phyloP scores from a whole-genome alignment of 495 filamentous ascomycete species.

The Aspergillus biplanus region DNA sequence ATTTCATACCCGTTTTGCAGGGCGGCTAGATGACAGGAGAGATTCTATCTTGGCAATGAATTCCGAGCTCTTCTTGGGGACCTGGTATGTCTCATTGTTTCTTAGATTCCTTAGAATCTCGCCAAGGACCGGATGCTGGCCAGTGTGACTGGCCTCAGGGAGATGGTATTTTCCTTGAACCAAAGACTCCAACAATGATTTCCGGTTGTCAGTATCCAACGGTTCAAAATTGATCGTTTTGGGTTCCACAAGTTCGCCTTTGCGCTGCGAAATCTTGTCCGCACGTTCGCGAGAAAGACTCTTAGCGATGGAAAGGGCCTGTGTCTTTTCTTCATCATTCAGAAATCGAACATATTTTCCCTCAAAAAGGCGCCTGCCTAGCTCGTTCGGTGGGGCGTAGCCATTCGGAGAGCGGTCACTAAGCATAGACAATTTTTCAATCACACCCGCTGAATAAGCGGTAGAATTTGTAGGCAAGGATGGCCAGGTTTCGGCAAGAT shows the following conservation, averaged over 20 bases:
- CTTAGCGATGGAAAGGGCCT: conserved; percentile 42
- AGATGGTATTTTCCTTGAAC: conserved; percentile 59
- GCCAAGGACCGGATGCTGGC: conserved; percentile 35
- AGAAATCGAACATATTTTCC: conserved; percentile 48
- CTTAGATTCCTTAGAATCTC: conserved; percentile 43
- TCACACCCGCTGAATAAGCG: conserved; percentile 35
- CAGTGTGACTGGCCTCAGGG: conserved; percentile 19
- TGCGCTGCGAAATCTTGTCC: conserved; percentile 46
- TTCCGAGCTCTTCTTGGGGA: conserved; percentile 41
- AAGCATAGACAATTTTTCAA: conserved; percentile 41
- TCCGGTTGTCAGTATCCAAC: conserved; percentile 60
- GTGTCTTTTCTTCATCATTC: conserved; percentile 41
- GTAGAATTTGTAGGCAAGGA: conserved; percentile 39
- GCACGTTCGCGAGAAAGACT: conserved; percentile 40
- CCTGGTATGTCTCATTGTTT: conserved; percentile 51
- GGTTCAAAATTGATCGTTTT: conserved; percentile 37
- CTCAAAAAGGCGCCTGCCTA: conserved; percentile 45
- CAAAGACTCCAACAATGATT: conserved; percentile 69
- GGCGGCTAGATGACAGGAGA: conserved; percentile 37
- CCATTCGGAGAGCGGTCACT: conserved; percentile 45
- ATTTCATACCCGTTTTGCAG: conserved; percentile 34
- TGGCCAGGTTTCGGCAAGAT: conserved; percentile 48
- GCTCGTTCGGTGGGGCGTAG: conserved; percentile 42
- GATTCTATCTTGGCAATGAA: conserved; percentile 51
- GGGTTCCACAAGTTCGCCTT: conserved; percentile 46